A percentile compares a stretch with the other conserved stretches of the same genome.
These are phyloP conservation scores for Salix arbutifolia DNA, from an alignment of 345 rosid genomes.

Conservation along the genomic window DNA sequence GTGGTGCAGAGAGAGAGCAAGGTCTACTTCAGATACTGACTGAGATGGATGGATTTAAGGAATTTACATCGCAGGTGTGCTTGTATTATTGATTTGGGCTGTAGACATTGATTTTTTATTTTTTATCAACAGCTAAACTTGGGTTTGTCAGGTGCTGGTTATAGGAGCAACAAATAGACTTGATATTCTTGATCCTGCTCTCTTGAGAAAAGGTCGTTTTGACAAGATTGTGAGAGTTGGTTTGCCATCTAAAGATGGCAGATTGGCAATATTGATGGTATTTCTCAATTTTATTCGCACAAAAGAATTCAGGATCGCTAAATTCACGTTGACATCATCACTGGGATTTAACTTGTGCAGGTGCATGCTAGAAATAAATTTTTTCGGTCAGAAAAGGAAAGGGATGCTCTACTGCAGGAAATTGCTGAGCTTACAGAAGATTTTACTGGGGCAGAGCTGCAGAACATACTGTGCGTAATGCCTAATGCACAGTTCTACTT, in stretches of 20 bases:
- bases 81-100: conserved; percentile 10
- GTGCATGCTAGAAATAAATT: conserved; percentile 95
- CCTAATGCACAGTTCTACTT: conserved; percentile 6
- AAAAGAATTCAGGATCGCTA: conserved; percentile 7
- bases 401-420: conserved; percentile 65
- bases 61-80: conserved; percentile 76
- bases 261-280: conserved; percentile 89
- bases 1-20: conserved; percentile 98
- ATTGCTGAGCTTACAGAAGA: conserved; percentile 76
- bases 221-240: conserved; percentile 96
- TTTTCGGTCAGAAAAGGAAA: conserved; percentile 80
- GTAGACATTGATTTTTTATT: neutral
- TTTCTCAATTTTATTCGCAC: neutral
- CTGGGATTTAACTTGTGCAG: conserved; percentile 32
- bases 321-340: conserved; percentile 4
- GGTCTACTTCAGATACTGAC: conserved; percentile 96
- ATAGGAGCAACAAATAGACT: conserved; percentile 97
- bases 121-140: conserved; percentile 22
- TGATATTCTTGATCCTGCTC: conserved; percentile 95
- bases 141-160: conserved; percentile 65
- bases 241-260: conserved; percentile 86
- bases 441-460: conserved; percentile 97
- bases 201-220: conserved; percentile 93
- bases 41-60: conserved; percentile 98
- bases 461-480: conserved; percentile 67